These are phyloP conservation scores for Wallacemonas sp. DNA, from an alignment of 208 protist species.

Conservation along the genomic window DNA sequence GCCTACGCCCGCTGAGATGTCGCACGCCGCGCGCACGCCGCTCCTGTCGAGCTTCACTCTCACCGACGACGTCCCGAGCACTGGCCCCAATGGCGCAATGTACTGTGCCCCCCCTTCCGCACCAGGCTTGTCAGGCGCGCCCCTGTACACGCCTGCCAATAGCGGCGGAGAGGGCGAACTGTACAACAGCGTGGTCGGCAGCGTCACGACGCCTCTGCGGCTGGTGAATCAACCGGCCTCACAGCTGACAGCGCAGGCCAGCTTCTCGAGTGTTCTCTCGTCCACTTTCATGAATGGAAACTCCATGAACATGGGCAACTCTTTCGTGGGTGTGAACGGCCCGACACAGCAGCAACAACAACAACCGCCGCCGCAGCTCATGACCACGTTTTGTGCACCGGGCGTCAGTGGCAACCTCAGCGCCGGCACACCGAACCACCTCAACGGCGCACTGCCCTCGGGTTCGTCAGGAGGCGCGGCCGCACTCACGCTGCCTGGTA, in stretches of 20 bases:
- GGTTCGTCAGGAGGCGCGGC: background rate
- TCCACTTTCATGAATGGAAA: conserved; percentile 2
- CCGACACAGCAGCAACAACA: background rate
- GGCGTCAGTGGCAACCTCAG: conserved; percentile 1
- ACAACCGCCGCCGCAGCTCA: background rate
- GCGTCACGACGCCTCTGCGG: conserved; percentile 1
- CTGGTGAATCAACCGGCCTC: background rate
- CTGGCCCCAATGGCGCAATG: background rate
- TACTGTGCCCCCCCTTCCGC: background rate
- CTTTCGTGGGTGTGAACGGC: background rate
- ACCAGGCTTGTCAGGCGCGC: background rate
- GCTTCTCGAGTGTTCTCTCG: conserved; percentile 8
- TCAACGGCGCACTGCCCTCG: background rate
- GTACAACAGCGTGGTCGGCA: conserved; percentile 11
- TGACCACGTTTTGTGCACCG: background rate
- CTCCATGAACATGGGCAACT: conserved; percentile 6
- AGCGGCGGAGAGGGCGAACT: background rate
- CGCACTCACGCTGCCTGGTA: background rate
- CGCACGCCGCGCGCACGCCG: background rate
- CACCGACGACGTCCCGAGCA: background rate
- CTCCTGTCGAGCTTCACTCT: conserved; percentile 4
- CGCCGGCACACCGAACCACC: conserved; percentile 2
- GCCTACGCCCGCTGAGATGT: background rate
- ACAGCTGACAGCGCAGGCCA: background rate
- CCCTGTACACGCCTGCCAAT: background rate